Conservation (phyloP, 1,284 basidiomycete species). For the Trametes hirsuta region DNA sequence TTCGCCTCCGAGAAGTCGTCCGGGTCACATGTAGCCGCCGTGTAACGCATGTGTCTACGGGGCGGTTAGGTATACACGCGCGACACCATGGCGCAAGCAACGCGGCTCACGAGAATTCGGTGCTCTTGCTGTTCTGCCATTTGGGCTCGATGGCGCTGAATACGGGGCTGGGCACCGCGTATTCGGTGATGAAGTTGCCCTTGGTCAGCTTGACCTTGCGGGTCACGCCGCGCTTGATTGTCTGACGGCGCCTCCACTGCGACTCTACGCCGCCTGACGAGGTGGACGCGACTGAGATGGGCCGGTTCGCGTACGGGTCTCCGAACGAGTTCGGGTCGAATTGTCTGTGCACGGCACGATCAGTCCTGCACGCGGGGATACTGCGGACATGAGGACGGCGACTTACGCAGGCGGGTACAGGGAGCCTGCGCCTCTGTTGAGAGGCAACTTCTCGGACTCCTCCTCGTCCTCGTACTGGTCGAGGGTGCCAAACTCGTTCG, state of each 20-base stretch:
- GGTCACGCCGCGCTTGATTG: conserved; percentile 91
- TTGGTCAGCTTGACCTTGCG: conserved; percentile 92
- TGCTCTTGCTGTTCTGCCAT: conserved; percentile 72
- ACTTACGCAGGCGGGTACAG: conserved; percentile 75
- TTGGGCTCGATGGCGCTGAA: conserved; percentile 85
- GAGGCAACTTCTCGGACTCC: conserved; percentile 73
- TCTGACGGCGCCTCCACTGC: conserved; percentile 86
- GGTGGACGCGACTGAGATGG: conserved; percentile 64
- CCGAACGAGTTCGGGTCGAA: conserved; percentile 65
- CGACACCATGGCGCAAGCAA: background rate
- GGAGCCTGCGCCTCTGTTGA: conserved; percentile 58
- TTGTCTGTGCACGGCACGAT: conserved; percentile 42
- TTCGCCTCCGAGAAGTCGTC: conserved; percentile 87
- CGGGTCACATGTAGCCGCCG: conserved; percentile 91
- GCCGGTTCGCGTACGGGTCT: conserved; percentile 64
- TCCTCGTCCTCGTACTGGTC: conserved; percentile 56
- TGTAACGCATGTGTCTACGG: conserved; percentile 86
- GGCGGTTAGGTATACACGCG: background rate
- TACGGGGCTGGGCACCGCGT: conserved; percentile 88
- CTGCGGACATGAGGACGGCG: background rate
- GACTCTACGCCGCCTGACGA: conserved; percentile 69
- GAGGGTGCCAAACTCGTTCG: conserved; percentile 50
- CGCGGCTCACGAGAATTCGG: conserved; percentile 79
- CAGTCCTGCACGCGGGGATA: conserved; percentile 1
- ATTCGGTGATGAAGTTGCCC: conserved; percentile 91